A percentile compares a stretch with the other conserved stretches of the same genome.
Evolutionary conservation across 129 eudicot species (phyloP).

Genomic region (Arctium lappa): DNA sequence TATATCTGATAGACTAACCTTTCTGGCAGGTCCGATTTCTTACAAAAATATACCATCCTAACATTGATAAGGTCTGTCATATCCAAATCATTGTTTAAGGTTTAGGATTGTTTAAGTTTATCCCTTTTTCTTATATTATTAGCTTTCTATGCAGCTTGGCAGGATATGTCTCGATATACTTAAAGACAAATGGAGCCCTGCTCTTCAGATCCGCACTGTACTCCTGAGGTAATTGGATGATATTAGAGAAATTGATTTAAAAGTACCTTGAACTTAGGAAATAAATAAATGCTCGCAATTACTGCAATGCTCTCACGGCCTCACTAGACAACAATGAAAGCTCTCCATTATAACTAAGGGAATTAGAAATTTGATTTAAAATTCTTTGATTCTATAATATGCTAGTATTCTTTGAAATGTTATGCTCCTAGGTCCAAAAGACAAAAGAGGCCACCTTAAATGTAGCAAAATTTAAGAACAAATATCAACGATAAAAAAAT

Average conservation of each 20-base stretch:
- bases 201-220: slow-evolving; percentile 59
- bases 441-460: neutral
- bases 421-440: neutral
- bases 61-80: slow-evolving; percentile 45
- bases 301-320: neutral
- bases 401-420: neutral
- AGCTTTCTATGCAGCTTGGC: slow-evolving; percentile 39
- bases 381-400: neutral
- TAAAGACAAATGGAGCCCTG: slow-evolving; percentile 63
- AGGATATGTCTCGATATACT: slow-evolving; percentile 60
- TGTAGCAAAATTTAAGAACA: neutral
- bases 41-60: slow-evolving; percentile 54
- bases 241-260: neutral
- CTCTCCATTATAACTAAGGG: neutral
- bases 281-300: neutral
- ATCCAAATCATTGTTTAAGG: neutral
- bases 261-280: neutral
- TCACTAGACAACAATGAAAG: neutral
- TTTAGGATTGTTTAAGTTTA: neutral
- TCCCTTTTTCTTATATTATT: neutral
- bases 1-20: neutral
- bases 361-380: too few relatives aligned
- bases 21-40: slow-evolving; percentile 50
- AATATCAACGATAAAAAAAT: too few relatives aligned
- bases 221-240: slow-evolving; percentile 35